A percentile compares a stretch with the other conserved stretches of the same genome.
phyloP scores from a whole-genome alignment of 2,329 filamentous ascomycete genomes.

The Sarocladium kiliense region DNA sequence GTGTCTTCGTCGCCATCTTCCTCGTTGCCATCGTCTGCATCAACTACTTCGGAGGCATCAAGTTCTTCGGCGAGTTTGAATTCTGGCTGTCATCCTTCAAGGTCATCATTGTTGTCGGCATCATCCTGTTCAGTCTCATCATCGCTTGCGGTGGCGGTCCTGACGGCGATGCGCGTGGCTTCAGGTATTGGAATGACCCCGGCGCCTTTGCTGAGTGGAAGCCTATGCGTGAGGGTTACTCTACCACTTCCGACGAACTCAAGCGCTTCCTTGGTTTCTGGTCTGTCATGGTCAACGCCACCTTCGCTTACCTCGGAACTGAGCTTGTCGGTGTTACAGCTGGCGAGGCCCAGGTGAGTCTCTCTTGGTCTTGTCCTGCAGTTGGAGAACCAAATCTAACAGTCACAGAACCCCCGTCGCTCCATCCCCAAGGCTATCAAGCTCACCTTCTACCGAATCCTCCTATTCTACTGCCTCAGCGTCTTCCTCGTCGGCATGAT shows the following conservation, averaged over 20 bases:
- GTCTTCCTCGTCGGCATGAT: conserved; percentile 73
- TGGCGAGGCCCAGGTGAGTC: conserved; percentile 50
- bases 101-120: conserved; percentile 62
- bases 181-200: conserved; percentile 66
- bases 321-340: conserved; percentile 40
- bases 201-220: conserved; percentile 54
- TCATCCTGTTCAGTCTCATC: conserved; percentile 69
- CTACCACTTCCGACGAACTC: conserved; percentile 62
- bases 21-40: conserved; percentile 57
- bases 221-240: conserved; percentile 40
- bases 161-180: conserved; percentile 57
- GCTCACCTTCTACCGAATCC: conserved; percentile 56
- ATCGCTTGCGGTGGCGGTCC: conserved; percentile 64
- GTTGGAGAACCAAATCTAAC: no score
- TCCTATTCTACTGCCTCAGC: conserved; percentile 61
- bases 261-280: conserved; percentile 65
- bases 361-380: not conserved
- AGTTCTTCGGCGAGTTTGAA: conserved; percentile 72
- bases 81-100: conserved; percentile 76
- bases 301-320: conserved; percentile 71
- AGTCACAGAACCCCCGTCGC: conserved; percentile 45
- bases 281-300: conserved; percentile 67
- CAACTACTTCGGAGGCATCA: conserved; percentile 61
- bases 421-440: conserved; percentile 55
- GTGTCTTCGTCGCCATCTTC: conserved; percentile 73